Evolutionary conservation across 164 flowering plant genomes (phyloP).

Genomic region (Vitis rotundifolia): DNA sequence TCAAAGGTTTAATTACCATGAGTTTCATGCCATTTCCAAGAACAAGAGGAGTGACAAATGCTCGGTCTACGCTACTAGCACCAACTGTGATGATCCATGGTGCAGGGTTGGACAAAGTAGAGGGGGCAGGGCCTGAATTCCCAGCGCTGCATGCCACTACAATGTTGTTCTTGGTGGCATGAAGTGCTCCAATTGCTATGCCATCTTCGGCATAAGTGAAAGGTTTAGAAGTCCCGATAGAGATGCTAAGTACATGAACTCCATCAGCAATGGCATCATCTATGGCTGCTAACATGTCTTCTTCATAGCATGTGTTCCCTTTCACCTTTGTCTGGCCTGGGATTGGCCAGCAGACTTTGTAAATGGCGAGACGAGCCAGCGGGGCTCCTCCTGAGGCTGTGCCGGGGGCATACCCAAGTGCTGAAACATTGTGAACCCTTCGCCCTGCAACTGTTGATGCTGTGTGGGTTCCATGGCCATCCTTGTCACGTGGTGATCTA

Average conservation of each 20-base stretch:
- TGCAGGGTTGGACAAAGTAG: constrained; percentile 60
- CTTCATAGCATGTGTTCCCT: constrained; percentile 63
- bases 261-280: constrained; percentile 91
- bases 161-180: constrained; percentile 59
- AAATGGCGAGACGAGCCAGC: constrained; percentile 69
- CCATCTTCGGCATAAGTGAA: constrained; percentile 36
- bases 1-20: constrained; percentile 32
- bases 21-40: constrained; percentile 65
- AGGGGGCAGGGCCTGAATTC: constrained; percentile 61
- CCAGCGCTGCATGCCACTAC: constrained; percentile 83
- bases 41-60: constrained; percentile 46
- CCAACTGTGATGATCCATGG: constrained; percentile 94
- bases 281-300: constrained; percentile 85
- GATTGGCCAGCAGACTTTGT: constrained; percentile 89
- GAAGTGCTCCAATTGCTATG: constrained; percentile 73
- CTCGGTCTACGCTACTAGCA: constrained; percentile 75
- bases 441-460: constrained; percentile 78
- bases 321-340: constrained; percentile 38
- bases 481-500: constrained; percentile 77
- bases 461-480: constrained; percentile 94
- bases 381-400: constrained; percentile 90
- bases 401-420: constrained; percentile 68
- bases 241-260: constrained; percentile 74
- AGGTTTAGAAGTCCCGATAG: constrained; percentile 52
- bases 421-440: constrained; percentile 41